These are phyloP conservation scores for Achaetomium macrosporum DNA, from an alignment of 2,329 filamentous ascomycete genomes.

Conservation along the genomic window DNA sequence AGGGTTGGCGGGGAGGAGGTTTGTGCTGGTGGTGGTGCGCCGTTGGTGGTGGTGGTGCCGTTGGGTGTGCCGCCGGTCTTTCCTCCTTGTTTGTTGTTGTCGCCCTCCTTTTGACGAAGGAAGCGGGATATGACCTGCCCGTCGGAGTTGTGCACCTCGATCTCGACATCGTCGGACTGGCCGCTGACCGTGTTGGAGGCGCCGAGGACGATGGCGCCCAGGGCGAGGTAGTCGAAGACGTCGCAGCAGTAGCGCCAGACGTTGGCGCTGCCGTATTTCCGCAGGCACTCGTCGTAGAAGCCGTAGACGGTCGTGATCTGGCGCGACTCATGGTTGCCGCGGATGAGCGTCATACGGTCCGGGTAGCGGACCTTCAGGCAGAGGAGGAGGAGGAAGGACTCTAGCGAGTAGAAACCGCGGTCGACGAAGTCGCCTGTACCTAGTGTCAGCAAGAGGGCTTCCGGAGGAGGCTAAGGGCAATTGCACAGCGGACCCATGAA, in stretches of 20 bases:
- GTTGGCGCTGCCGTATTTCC: conserved; percentile 94
- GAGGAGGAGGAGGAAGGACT: conserved; percentile 90
- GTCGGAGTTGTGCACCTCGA: conserved; percentile 83
- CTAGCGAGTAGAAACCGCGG: conserved; percentile 94
- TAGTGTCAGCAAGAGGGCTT: neutral
- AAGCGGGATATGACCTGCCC: conserved; percentile 73
- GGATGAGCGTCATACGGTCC: conserved; percentile 91
- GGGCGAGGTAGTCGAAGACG: conserved; percentile 92
- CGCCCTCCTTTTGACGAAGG: conserved; percentile 41
- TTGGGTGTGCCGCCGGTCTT: conserved; percentile 20
- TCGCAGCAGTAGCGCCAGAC: conserved; percentile 98
- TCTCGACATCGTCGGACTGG: conserved; percentile 65
- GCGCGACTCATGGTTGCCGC: conserved; percentile 91
- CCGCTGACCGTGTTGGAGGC: conserved; percentile 61
- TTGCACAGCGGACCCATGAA: conserved; percentile 68
- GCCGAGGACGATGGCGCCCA: conserved; percentile 86
- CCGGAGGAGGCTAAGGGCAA: neutral
- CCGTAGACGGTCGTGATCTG: conserved; percentile 98
- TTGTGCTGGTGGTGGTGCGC: neutral
- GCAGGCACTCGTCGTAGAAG: conserved; percentile 94
- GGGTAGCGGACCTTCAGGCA: conserved; percentile 97
- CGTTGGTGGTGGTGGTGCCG: conserved; percentile 6
- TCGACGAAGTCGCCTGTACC: conserved; percentile 88
- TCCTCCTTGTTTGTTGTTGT: conserved; percentile 10
- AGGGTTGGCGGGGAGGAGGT: conserved; percentile 33